A percentile compares a stretch with the other conserved stretches of the same genome.
These are phyloP conservation scores for Coemansia sp. DNA, from an alignment of 192 early-diverging fungal species.

Conservation along the genomic window DNA sequence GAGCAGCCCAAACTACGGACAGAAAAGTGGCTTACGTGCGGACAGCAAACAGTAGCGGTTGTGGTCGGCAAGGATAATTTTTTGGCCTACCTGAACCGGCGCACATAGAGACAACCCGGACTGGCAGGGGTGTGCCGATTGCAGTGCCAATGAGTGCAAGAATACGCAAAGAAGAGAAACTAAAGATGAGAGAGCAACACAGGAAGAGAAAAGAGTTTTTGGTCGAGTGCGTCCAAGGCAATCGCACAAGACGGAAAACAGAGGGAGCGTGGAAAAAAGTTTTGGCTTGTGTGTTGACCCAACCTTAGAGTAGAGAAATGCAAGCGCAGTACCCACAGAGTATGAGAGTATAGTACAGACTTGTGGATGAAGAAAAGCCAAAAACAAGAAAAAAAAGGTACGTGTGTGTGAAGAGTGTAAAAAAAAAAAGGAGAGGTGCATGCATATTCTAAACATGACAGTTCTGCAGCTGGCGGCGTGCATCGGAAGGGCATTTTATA, in stretches of 20 bases:
- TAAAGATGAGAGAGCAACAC: neutral
- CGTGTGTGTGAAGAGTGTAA: neutral
- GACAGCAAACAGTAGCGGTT: neutral
- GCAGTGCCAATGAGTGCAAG: neutral
- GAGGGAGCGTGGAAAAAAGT: slow-evolving; percentile 16
- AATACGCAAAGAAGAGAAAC: slow-evolving; percentile 6
- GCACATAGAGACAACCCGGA: neutral
- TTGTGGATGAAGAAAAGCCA: slow-evolving; percentile 8
- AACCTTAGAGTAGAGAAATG: slow-evolving; percentile 14
- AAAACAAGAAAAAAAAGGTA: slow-evolving; percentile 5
- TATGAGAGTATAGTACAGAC: slow-evolving; percentile 23
- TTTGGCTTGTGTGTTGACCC: neutral
- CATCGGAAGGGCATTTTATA: neutral
- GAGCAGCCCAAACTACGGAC: neutral
- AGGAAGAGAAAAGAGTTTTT: slow-evolving; percentile 5
- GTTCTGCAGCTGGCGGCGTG: neutral
- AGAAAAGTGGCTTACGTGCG: neutral
- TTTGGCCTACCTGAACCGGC: slow-evolving; percentile 1
- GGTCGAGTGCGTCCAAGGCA: neutral
- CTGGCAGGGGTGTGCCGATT: neutral
- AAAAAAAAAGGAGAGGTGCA: slow-evolving; percentile 15
- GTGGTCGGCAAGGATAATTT: neutral
- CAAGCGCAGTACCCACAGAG: slow-evolving; percentile 8
- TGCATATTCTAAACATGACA: slow-evolving; percentile 4
- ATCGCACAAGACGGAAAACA: neutral